Evolutionary conservation across 2,329 filamentous ascomycete species (phyloP), one percentile per base, ranked within the genome.

Genomic region (Phoma sp.): DNA sequence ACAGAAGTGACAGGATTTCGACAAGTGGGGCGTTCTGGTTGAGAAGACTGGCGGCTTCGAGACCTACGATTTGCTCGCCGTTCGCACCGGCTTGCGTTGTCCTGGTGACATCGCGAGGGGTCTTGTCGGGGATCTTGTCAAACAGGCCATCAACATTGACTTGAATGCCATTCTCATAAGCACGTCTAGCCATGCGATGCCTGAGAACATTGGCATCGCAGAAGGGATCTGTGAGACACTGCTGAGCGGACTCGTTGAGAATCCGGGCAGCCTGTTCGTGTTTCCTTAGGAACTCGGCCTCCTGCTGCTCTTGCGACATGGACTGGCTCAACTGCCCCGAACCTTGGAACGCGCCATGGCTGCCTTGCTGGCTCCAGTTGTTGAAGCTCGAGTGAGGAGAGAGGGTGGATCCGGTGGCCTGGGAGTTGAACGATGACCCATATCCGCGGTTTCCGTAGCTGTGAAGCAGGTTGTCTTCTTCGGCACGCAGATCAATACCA

Each of bases 401-500:
- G 7, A 65, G 26, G 15, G 73, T 74, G 5, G 72, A 71, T 7
- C 47, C 57, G 4, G 72, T 74, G 32, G 66, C 59, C 47, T 76
- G 71, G 7, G 75, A 76, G 40, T 73, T 73, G 62, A 76, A 81
- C 7, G 81, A 81, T 47, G 79, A 75, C 53, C 75, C 64, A 64
- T 78, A 73, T 69, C 81, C 68, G 28, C 79, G 68, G 69, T 76
- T 77, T 37, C 84, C 83, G 68, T 87, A 88, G 51, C 86, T 80
- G 54, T 86, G 87, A 37, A 91, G 87, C 73, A 95, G 81, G 61
- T 87, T 90, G 64, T 92, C 90, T 68, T 96, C 91, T 74, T 96
- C 93, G 60, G 92, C 92, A 53, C 89, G 87, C 39, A 96, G 77
- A 77, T 96, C 91, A 59, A 97, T 92, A 42, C 92, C 92, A 14